phyloP scores from a whole-genome alignment of 2,329 filamentous ascomycete species.

The Paecilomyces fulvus region DNA sequence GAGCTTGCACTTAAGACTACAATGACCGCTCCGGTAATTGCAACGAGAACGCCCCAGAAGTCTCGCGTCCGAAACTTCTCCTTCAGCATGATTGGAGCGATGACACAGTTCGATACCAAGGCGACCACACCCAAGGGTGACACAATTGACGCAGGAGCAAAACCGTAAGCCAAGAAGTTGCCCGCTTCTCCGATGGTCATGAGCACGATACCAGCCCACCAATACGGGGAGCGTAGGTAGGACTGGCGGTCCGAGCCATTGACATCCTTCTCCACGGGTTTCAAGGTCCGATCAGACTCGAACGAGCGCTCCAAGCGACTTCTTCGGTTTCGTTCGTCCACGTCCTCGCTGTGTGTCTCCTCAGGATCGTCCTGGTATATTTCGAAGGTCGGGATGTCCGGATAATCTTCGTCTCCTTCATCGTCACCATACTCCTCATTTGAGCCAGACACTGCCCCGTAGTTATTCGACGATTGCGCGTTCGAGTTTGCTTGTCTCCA shows the following conservation, averaged over 20 bases:
- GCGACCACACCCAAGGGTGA: slow-evolving; percentile 96
- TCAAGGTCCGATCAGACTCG: slow-evolving; percentile 32
- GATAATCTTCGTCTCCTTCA: slow-evolving; percentile 3
- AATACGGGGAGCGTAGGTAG: slow-evolving; percentile 86
- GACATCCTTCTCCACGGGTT: slow-evolving; percentile 29
- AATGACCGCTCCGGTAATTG: slow-evolving; percentile 78
- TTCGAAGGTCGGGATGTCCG: slow-evolving; percentile 5
- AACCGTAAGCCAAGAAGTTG: slow-evolving; percentile 95
- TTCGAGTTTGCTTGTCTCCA: slow-evolving; percentile 35
- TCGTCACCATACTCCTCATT: slow-evolving; percentile 7
- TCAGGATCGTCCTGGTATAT: slow-evolving; percentile 11
- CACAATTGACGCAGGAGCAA: slow-evolving; percentile 94
- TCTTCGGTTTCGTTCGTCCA: slow-evolving; percentile 1
- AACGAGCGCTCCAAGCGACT: slow-evolving; percentile 23
- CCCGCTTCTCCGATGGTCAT: slow-evolving; percentile 91
- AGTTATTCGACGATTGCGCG: slow-evolving; percentile 18
- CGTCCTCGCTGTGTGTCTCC: slow-evolving; percentile 21
- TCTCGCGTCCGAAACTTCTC: slow-evolving; percentile 80
- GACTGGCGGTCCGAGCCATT: slow-evolving; percentile 48
- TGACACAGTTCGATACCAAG: slow-evolving; percentile 90
- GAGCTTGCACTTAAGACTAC: slow-evolving; percentile 87
- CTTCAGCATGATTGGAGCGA: slow-evolving; percentile 88
- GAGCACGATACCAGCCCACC: slow-evolving; percentile 89
- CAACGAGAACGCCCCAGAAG: slow-evolving; percentile 78
- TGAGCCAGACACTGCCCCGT: slow-evolving; percentile 34